Percentiles rank a stretch among this genome's conserved stretches.
phyloP scores from a whole-genome alignment of 495 filamentous ascomycete species.

The Trichoderma parareesei region DNA sequence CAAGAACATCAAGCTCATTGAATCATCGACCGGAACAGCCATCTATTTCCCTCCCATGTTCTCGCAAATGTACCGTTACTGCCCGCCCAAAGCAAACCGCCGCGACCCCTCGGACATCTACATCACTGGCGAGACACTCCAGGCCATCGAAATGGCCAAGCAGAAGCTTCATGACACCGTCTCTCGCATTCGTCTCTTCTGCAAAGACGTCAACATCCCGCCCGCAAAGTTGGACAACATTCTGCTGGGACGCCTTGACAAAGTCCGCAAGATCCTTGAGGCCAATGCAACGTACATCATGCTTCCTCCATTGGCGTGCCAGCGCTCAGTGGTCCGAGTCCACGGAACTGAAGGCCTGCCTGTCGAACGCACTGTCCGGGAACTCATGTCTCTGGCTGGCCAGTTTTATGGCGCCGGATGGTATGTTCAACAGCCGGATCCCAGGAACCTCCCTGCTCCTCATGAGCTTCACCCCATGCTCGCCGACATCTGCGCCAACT shows the following conservation, averaged over 20 bases:
- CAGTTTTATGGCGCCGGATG: conserved; percentile 97
- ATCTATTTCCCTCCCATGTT: conserved; percentile 97
- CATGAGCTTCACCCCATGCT: conserved; percentile 82
- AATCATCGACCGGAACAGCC: conserved; percentile 85
- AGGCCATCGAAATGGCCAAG: conserved; percentile 79
- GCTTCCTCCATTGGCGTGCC: conserved; percentile 75
- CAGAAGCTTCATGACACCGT: conserved; percentile 79
- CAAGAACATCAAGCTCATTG: conserved; percentile 95
- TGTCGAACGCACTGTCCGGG: conserved; percentile 85
- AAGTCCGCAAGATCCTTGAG: conserved; percentile 96
- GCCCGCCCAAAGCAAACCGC: conserved; percentile 65
- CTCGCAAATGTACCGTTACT: conserved; percentile 80
- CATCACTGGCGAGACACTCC: conserved; percentile 78
- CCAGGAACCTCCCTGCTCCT: conserved; percentile 61
- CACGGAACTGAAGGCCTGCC: conserved; percentile 89
- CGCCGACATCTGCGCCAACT: conserved; percentile 91
- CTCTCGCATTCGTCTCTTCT: conserved; percentile 65
- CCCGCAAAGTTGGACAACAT: conserved; percentile 90
- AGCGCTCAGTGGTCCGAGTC: conserved; percentile 70
- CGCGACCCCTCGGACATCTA: conserved; percentile 84
- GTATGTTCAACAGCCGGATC: conserved; percentile 79
- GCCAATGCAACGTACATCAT: conserved; percentile 90
- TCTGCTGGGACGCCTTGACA: conserved; percentile 82
- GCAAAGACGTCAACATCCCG: conserved; percentile 83
- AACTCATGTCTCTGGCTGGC: conserved; percentile 89